Conservation (phyloP, 441 rosid genomes). For the Lagerstroemia fauriei region DNA sequence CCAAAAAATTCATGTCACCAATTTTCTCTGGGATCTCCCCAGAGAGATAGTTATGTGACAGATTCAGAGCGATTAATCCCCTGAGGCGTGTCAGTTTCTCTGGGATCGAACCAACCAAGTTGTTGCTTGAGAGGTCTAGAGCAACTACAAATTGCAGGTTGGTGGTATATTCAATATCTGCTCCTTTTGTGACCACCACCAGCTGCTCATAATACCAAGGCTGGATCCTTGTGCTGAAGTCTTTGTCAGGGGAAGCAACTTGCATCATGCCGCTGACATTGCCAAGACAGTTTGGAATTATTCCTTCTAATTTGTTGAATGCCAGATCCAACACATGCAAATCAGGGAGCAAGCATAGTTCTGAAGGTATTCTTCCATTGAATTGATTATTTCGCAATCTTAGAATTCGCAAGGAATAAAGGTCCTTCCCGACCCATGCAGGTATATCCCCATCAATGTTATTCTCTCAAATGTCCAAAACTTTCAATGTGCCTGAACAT, state of each 20-base stretch:
- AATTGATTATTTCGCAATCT: background rate
- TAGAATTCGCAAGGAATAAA: background rate
- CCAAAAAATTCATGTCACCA: too few species aligned
- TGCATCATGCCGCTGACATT: slow-evolving; percentile 18
- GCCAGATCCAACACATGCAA: slow-evolving; percentile 3
- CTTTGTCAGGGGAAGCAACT: background rate
- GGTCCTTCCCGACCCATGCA: background rate
- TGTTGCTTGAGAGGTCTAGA: too few species aligned
- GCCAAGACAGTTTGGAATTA: background rate
- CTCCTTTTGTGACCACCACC: too few species aligned
- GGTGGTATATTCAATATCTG: too few species aligned
- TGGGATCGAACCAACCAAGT: too few species aligned
- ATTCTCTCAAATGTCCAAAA: background rate
- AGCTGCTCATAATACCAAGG: too few species aligned
- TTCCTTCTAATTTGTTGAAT: slow-evolving; percentile 23
- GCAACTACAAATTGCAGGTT: too few species aligned
- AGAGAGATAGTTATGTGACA: too few species aligned
- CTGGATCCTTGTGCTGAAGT: too few species aligned
- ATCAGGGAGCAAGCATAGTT: background rate
- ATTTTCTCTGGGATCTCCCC: too few species aligned
- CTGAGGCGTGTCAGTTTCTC: too few species aligned
- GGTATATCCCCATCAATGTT: slow-evolving; percentile 12
- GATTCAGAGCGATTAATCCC: too few species aligned
- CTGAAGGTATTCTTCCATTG: background rate
- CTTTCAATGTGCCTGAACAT: background rate